Evolutionary conservation across 352 stramenopile species (phyloP).

Genomic region (Globisporangium cylindrosporum): DNA sequence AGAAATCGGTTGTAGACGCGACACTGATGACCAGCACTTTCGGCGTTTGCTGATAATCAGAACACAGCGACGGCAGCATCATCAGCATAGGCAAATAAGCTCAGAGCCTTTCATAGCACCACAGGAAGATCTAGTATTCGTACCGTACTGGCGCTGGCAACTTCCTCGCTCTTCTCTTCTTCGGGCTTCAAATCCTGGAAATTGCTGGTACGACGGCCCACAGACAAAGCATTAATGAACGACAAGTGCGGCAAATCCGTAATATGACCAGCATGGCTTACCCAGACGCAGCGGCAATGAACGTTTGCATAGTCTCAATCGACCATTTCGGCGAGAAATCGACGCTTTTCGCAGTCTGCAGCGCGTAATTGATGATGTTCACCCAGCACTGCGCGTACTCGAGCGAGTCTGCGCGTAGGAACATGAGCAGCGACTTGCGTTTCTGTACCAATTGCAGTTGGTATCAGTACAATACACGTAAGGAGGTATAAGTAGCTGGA

Average conservation of each 20-base stretch:
- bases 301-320: constrained; percentile 68
- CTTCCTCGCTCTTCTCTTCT: constrained; percentile 9
- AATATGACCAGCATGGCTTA: constrained; percentile 19
- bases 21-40: constrained; percentile 67
- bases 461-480: background rate
- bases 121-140: background rate
- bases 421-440: constrained; percentile 74
- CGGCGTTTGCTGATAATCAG: constrained; percentile 20
- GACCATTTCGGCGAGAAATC: constrained; percentile 68
- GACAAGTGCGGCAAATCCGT: background rate
- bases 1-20: constrained; percentile 26
- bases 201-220: constrained; percentile 7
- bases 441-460: constrained; percentile 32
- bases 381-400: constrained; percentile 74
- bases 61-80: background rate
- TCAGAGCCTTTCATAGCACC: background rate
- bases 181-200: constrained; percentile 19
- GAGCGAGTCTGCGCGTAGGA: constrained; percentile 71
- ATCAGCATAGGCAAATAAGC: background rate
- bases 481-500: too few relatives aligned
- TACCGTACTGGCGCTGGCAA: constrained; percentile 2
- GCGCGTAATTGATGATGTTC: constrained; percentile 74
- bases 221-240: background rate
- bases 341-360: constrained; percentile 65
- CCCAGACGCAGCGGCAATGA: constrained; percentile 63